These are phyloP conservation scores for Tetrapisispora iriomotensis DNA, from an alignment of 805 yeast genomes.

Conservation along the genomic window DNA sequence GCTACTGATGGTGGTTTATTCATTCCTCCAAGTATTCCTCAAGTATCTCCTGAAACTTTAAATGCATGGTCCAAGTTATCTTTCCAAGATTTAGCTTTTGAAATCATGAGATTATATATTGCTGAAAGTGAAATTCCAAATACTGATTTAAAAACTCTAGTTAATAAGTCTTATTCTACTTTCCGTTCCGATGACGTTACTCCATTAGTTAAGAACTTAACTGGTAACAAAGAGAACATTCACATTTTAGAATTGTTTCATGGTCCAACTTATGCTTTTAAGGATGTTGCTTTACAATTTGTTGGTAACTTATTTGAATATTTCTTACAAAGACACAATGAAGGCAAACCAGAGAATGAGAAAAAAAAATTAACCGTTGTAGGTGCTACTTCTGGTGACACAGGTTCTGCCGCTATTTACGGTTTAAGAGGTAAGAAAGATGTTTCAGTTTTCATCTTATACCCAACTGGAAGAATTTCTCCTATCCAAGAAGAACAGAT, in stretches of 20 bases:
- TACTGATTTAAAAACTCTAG: slow-evolving; percentile 52
- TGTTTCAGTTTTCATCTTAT: slow-evolving; percentile 91
- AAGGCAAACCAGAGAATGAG: slow-evolving; percentile 39
- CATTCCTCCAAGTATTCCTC: slow-evolving; percentile 76
- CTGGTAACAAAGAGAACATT: slow-evolving; percentile 48
- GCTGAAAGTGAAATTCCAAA: slow-evolving; percentile 61
- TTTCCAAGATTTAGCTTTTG: slow-evolving; percentile 80
- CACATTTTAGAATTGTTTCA: slow-evolving; percentile 89
- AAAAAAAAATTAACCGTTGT: slow-evolving; percentile 87
- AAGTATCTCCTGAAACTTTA: slow-evolving; percentile 43
- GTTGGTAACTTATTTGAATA: slow-evolving; percentile 95
- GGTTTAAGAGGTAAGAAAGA: slow-evolving; percentile 96
- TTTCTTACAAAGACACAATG: slow-evolving; percentile 70
- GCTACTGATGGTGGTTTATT: slow-evolving; percentile 96
- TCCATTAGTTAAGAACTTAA: slow-evolving; percentile 53
- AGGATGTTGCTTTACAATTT: slow-evolving; percentile 96
- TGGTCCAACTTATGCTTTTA: slow-evolving; percentile 98
- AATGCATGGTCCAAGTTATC: slow-evolving; percentile 61
- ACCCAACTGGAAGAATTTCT: slow-evolving; percentile 95
- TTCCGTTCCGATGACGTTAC: slow-evolving; percentile 86
- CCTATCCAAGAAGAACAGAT: slow-evolving; percentile 97
- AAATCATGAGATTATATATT: slow-evolving; percentile 75
- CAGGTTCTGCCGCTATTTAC: slow-evolving; percentile 98
- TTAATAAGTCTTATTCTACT: slow-evolving; percentile 73
- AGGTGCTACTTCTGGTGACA: slow-evolving; percentile 98